These are phyloP conservation scores for Thraustotheca clavata DNA, from an alignment of 352 stramenopile species.

Conservation along the genomic window DNA sequence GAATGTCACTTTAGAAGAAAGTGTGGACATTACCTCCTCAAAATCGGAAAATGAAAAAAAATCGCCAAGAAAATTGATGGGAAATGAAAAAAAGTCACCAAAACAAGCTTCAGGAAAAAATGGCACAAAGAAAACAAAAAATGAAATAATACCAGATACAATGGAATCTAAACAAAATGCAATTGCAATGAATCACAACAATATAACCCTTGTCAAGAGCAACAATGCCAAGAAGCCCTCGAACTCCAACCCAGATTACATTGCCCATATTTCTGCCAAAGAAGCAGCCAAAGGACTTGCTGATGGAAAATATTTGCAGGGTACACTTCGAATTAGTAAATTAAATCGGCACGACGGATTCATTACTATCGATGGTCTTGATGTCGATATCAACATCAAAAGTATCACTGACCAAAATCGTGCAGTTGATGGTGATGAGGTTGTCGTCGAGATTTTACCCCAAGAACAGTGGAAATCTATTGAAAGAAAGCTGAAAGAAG, in stretches of 20 bases:
- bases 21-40: too few species aligned
- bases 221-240: slow-evolving; percentile 25
- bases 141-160: too few species aligned
- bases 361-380: slow-evolving; percentile 61
- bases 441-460: slow-evolving; percentile 48
- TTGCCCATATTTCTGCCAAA: background rate
- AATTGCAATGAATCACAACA: background rate
- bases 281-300: slow-evolving; percentile 17
- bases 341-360: slow-evolving; percentile 70
- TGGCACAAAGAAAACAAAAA: background rate
- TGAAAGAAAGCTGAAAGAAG: background rate
- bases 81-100: background rate
- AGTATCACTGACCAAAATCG: slow-evolving; percentile 64
- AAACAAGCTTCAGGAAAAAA: too few species aligned
- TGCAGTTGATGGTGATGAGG: slow-evolving; percentile 70
- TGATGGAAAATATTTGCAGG: slow-evolving; percentile 33
- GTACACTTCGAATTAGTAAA: slow-evolving; percentile 65
- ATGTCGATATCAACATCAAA: slow-evolving; percentile 65
- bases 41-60: too few species aligned
- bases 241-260: background rate
- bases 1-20: too few species aligned
- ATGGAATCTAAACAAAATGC: background rate
- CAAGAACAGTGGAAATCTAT: slow-evolving; percentile 33
- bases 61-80: background rate
- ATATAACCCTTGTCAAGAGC: background rate